Evolutionary conservation across 768 basidiomycete species (phyloP).

Genomic region (Mycena venus): DNA sequence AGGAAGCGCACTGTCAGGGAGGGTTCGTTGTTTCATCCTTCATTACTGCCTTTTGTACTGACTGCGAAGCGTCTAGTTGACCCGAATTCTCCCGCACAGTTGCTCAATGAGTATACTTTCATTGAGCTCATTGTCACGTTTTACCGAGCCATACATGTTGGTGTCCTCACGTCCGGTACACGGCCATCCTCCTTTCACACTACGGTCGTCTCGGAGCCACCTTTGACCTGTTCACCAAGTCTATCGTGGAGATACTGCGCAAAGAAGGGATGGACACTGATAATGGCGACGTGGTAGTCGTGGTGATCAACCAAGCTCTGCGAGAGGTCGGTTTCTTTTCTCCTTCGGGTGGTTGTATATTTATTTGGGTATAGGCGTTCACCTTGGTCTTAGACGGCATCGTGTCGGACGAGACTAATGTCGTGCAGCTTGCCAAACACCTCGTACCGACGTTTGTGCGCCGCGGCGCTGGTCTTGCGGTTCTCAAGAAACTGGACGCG

Average conservation of each 20-base stretch:
- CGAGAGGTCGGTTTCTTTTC: constrained; percentile 70
- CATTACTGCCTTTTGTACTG: background rate
- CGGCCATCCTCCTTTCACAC: constrained; percentile 83
- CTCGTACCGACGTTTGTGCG: constrained; percentile 80
- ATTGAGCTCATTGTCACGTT: constrained; percentile 86
- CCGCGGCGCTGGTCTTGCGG: constrained; percentile 89
- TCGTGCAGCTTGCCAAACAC: constrained; percentile 81
- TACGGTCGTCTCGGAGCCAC: constrained; percentile 86
- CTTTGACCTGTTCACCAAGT: constrained; percentile 87
- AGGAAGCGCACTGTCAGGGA: constrained; percentile 47
- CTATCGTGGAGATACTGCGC: constrained; percentile 85
- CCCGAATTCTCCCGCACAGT: constrained; percentile 59
- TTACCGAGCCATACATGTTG: constrained; percentile 85
- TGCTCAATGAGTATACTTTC: constrained; percentile 87
- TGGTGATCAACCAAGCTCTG: constrained; percentile 77
- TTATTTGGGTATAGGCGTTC: constrained; percentile 71
- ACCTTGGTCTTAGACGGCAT: constrained; percentile 81
- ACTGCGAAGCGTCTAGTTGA: constrained; percentile 43
- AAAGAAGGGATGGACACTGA: constrained; percentile 87
- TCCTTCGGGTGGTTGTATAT: background rate
- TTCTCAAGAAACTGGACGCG: constrained; percentile 78
- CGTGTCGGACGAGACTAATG: constrained; percentile 71
- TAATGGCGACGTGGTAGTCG: constrained; percentile 76
- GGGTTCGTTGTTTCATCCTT: constrained; percentile 45
- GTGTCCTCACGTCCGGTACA: constrained; percentile 85